Percentiles rank a stretch among this genome's conserved stretches.
These are phyloP conservation scores for Alternaria brassicicola DNA, from an alignment of 2,329 filamentous ascomycete genomes.

Conservation along the genomic window DNA sequence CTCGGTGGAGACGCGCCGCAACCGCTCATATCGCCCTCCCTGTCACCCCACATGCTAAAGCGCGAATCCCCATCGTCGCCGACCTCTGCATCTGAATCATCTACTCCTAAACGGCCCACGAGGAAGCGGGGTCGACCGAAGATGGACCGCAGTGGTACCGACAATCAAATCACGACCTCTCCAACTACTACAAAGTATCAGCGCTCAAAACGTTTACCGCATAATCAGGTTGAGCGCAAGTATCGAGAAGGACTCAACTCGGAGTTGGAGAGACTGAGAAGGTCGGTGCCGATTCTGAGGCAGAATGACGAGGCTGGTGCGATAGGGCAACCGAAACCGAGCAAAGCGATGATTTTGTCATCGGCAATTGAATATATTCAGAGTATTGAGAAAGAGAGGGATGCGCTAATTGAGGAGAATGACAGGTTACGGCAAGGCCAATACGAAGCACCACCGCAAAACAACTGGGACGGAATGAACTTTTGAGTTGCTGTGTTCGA, in stretches of 20 bases:
- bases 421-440: slow-evolving; percentile 28
- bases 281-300: slow-evolving; percentile 38
- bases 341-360: slow-evolving; percentile 42
- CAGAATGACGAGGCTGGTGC: slow-evolving; percentile 34
- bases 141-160: slow-evolving; percentile 31
- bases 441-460: neutral
- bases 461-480: slow-evolving; percentile 1
- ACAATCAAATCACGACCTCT: slow-evolving; percentile 17
- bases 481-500: neutral
- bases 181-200: slow-evolving; percentile 18
- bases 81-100: slow-evolving; percentile 24
- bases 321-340: slow-evolving; percentile 40
- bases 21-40: slow-evolving; percentile 29
- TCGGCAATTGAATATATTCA: slow-evolving; percentile 45
- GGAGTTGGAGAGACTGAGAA: slow-evolving; percentile 38
- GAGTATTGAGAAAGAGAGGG: slow-evolving; percentile 38
- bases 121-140: slow-evolving; percentile 43
- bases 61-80: slow-evolving; percentile 37
- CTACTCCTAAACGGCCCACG: slow-evolving; percentile 33
- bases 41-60: slow-evolving; percentile 39
- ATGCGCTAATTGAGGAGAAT: slow-evolving; percentile 33
- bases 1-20: slow-evolving; percentile 39
- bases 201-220: slow-evolving; percentile 36
- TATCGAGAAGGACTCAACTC: slow-evolving; percentile 40
- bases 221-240: slow-evolving; percentile 45